phyloP scores from a whole-genome alignment of 2,329 filamentous ascomycete genomes.

The Exophiala oligosperma region DNA sequence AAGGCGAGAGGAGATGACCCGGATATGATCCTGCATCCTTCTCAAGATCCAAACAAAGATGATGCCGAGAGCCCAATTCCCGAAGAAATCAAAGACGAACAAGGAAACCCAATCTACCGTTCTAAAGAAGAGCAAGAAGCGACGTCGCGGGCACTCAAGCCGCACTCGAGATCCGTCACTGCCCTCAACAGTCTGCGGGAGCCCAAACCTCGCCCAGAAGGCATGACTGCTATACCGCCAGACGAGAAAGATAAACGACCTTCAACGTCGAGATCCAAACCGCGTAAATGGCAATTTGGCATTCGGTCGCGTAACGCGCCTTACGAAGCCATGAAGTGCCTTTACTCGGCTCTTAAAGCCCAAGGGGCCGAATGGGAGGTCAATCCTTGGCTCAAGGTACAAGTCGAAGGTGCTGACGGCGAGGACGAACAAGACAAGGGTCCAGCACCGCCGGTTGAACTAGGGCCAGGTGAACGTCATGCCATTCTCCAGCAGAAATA shows the following conservation, averaged over 20 bases:
- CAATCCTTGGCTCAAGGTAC: conserved; percentile 16
- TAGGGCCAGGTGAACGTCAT: conserved; percentile 33
- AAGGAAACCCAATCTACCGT: conserved; percentile 30
- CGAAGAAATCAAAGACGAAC: conserved; percentile 28
- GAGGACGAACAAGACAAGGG: conserved; percentile 30
- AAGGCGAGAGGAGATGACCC: conserved; percentile 41
- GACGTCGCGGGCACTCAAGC: conserved; percentile 77
- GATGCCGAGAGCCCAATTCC: conserved; percentile 28
- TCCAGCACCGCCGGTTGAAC: conserved; percentile 34
- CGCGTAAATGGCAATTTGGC: conserved; percentile 95
- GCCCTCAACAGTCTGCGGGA: conserved; percentile 63
- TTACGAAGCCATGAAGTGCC: conserved; percentile 89
- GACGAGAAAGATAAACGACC: conserved; percentile 55
- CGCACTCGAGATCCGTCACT: conserved; percentile 72
- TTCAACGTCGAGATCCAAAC: conserved; percentile 55
- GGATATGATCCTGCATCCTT: conserved; percentile 27
- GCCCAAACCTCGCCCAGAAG: conserved; percentile 54
- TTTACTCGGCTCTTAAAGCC: conserved; percentile 86
- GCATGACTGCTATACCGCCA: conserved; percentile 48
- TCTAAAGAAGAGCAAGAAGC: conserved; percentile 74
- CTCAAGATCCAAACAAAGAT: conserved; percentile 17
- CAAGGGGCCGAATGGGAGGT: conserved; percentile 84
- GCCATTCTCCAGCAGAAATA: conserved; percentile 45
- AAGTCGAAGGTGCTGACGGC: conserved; percentile 15
- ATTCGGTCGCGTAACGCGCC: conserved; percentile 93